Percentiles rank a stretch among this genome's conserved stretches.
Conservation (phyloP, 176 grass and related monocot genomes). For the Pontederia crassipes region DNA sequence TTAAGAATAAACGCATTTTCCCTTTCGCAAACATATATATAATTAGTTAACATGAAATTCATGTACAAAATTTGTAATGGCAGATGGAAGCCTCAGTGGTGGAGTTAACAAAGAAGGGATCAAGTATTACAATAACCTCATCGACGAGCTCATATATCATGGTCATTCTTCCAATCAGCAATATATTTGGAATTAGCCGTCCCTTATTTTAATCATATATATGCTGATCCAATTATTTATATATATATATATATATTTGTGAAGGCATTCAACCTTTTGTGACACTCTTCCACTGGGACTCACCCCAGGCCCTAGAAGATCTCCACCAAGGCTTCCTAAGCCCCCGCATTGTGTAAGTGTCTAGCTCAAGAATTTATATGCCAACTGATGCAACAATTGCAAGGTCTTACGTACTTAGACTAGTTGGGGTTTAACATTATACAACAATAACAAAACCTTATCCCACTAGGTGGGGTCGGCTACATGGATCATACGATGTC, state of each 20-base stretch:
- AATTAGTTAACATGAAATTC: neutral
- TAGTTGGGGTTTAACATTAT: neutral
- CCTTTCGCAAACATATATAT: too few species aligned
- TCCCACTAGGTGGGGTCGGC: too few species aligned
- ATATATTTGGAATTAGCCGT: neutral
- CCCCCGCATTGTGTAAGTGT: constrained; percentile 53
- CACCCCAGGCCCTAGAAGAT: constrained; percentile 65
- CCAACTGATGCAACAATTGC: neutral
- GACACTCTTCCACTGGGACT: constrained; percentile 92
- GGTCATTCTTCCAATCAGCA: constrained; percentile 20
- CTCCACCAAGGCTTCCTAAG: constrained; percentile 68
- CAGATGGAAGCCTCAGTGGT: constrained; percentile 63
- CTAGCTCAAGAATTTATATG: neutral
- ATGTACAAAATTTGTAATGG: neutral
- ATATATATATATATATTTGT: constrained; percentile 2
- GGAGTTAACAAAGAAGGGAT: constrained; percentile 66
- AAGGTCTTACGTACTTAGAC: neutral
- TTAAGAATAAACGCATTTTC: too few species aligned
- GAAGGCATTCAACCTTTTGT: constrained; percentile 70
- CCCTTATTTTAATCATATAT: neutral
- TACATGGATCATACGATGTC: too few species aligned
- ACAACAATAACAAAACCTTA: too few species aligned
- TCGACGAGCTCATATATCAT: constrained; percentile 60
- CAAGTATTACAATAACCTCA: constrained; percentile 78
- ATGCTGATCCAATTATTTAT: neutral